A percentile compares a stretch with the other conserved stretches of the same genome.
These are phyloP conservation scores for Diaporthe caulivora DNA, from an alignment of 2,329 filamentous ascomycete species.

Conservation along the genomic window DNA sequence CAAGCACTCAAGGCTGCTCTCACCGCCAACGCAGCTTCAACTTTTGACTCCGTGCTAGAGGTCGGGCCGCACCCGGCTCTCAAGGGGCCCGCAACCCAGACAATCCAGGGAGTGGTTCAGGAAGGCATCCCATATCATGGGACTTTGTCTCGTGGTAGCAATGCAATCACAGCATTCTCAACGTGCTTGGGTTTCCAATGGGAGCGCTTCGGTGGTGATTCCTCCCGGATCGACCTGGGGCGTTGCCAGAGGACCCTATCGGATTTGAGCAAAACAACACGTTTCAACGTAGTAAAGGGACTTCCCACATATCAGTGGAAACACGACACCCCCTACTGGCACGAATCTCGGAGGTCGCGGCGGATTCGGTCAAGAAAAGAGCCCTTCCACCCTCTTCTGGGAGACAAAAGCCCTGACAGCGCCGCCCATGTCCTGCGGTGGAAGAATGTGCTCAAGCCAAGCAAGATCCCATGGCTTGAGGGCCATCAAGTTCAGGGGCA, in stretches of 20 bases:
- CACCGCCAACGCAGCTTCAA: background rate
- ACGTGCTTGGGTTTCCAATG: conserved; percentile 40
- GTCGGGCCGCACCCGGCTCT: conserved; percentile 54
- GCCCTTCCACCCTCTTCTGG: conserved; percentile 35
- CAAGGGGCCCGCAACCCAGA: conserved; percentile 53
- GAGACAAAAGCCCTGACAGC: background rate
- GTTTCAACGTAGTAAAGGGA: conserved; percentile 28
- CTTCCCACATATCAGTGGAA: conserved; percentile 38
- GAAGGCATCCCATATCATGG: conserved; percentile 44
- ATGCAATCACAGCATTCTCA: conserved; percentile 41
- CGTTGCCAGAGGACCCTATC: conserved; percentile 1
- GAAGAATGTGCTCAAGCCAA: conserved; percentile 43
- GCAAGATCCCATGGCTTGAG: conserved; percentile 52
- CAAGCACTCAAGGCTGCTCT: conserved; percentile 37
- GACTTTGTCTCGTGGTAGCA: conserved; percentile 39
- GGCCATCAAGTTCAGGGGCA: conserved; percentile 51
- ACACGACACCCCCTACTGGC: conserved; percentile 33
- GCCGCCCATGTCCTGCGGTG: conserved; percentile 41
- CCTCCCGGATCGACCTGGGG: background rate
- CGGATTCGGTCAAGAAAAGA: background rate
- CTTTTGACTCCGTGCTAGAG: conserved; percentile 43
- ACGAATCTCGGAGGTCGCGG: conserved; percentile 37
- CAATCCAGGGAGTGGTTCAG: conserved; percentile 37
- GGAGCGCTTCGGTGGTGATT: conserved; percentile 12
- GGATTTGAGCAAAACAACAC: background rate